Conservation (phyloP, 2,329 filamentous ascomycete species). For the Didymella segeticola region DNA sequence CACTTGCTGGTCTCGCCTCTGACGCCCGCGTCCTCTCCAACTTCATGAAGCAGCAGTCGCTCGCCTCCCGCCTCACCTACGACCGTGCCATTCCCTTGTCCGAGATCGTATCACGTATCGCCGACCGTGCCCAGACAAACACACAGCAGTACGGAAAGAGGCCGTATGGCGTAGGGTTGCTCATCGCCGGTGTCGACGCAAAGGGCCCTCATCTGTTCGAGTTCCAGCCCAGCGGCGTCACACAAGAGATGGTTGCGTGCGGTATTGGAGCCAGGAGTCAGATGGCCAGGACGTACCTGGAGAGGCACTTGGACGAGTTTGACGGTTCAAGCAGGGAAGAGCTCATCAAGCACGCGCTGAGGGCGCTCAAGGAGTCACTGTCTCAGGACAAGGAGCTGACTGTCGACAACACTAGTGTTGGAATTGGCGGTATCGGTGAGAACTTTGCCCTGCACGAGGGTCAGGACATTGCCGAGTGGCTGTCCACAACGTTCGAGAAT, state of each 20-base stretch:
- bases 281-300: constrained; percentile 96
- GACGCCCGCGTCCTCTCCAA: constrained; percentile 99
- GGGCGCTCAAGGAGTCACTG: constrained; percentile 92
- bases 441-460: constrained; percentile 91
- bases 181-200: constrained; percentile 93
- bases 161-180: constrained; percentile 91
- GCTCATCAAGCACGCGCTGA: constrained; percentile 87
- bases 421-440: constrained; percentile 79
- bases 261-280: constrained; percentile 95
- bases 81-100: constrained; percentile 90
- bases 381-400: constrained; percentile 98
- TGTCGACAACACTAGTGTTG: constrained; percentile 94
- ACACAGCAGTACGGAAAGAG: constrained; percentile 97
- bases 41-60: constrained; percentile 99
- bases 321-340: constrained; percentile 78
- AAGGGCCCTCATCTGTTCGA: constrained; percentile 95
- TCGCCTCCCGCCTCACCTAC: constrained; percentile 94
- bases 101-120: constrained; percentile 88
- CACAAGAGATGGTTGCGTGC: constrained; percentile 95
- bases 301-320: constrained; percentile 88
- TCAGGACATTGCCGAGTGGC: constrained; percentile 81
- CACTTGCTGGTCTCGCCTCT: constrained; percentile 94
- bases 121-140: constrained; percentile 95
- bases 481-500: constrained; percentile 71
- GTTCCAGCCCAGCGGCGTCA: constrained; percentile 95